A percentile compares a stretch with the other conserved stretches of the same genome.
These are phyloP conservation scores for Candida adriatica DNA, from an alignment of 805 yeast genomes.

Conservation along the genomic window DNA sequence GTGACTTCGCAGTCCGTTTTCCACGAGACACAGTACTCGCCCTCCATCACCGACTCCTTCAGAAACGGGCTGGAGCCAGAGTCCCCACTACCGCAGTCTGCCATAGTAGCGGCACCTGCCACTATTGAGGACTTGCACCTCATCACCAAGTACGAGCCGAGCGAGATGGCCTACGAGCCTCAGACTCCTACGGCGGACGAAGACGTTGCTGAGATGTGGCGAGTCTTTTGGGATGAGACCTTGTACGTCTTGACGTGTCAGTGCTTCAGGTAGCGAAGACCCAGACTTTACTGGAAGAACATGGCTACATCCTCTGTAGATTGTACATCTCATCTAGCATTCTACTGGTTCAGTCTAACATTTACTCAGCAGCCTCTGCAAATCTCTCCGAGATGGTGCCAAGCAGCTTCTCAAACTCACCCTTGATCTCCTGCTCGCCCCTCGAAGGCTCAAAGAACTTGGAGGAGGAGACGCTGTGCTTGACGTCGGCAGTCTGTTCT, in stretches of 20 bases:
- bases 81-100: not conserved
- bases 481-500: conserved; percentile 84
- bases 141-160: conserved; percentile 8
- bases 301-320: no score
- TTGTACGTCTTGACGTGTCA: no score
- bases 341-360: no score
- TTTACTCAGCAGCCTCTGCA: conserved; percentile 88
- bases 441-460: conserved; percentile 94
- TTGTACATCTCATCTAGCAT: no score
- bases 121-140: conserved; percentile 5
- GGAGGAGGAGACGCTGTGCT: conserved; percentile 89
- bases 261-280: no score
- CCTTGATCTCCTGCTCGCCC: conserved; percentile 74
- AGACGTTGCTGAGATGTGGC: no score
- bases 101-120: conserved; percentile 4
- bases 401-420: conserved; percentile 72
- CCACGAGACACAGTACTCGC: not conserved
- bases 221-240: no score
- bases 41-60: conserved; percentile 2
- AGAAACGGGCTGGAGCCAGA: not conserved
- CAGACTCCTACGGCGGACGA: no score
- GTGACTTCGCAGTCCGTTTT: not conserved
- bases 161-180: no score
- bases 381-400: conserved; percentile 79
- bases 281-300: no score